Evolutionary conservation across 352 stramenopile genomes (phyloP), one percentile per base, ranked within the genome.

Genomic region (Plasmopara viticola): DNA sequence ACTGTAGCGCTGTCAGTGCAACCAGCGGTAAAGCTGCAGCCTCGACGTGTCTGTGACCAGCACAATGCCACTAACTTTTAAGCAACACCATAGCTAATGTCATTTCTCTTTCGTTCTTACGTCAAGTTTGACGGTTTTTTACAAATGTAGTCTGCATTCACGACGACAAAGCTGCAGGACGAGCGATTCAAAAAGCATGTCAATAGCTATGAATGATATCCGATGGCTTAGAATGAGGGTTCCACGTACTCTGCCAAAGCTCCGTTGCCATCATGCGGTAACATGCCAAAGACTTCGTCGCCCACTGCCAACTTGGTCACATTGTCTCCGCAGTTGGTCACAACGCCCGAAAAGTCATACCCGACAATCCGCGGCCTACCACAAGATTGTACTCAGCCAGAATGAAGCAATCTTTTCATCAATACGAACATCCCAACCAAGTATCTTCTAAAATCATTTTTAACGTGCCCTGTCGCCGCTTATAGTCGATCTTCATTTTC

Each of bases 201-300:
- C 20, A 25, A 25, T 25, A 25, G 20, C 20, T 25, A 25, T 25
- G 1, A 1, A 25, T 25, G 20, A 3, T 3, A 25, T 25, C 20
- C 3, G 20, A 25, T 25, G 3, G 5, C 10, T 25, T 1, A 50
- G 14, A 41, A n/a, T 20, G 48, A 54, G 5, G 28, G 30, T 10
- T 43, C 9, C 28, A 56, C 77, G 7, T 66, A 88, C 78, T 91
- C 80, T n/a, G 78, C 78, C 38, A 91, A 35, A 6, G 74, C 54
- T 42, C 81, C 81, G 44, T 77, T 85, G 56, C 52, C 62, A 55
- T 82, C 62, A 53, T 87, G 74, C 17, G 78, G 72, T 39, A 89
- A 51, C 72, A 87, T 87, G 30, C 73, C 74, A 52, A 84, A 91
- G 15, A 91, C 81, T 43, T 84, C 60, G 29, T 91, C 78, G 18